Evolutionary conservation across 2,329 filamentous ascomycete genomes (phyloP), one percentile per base, ranked within the genome.

Genomic region (Ceratocystiopsis brevicomis): DNA sequence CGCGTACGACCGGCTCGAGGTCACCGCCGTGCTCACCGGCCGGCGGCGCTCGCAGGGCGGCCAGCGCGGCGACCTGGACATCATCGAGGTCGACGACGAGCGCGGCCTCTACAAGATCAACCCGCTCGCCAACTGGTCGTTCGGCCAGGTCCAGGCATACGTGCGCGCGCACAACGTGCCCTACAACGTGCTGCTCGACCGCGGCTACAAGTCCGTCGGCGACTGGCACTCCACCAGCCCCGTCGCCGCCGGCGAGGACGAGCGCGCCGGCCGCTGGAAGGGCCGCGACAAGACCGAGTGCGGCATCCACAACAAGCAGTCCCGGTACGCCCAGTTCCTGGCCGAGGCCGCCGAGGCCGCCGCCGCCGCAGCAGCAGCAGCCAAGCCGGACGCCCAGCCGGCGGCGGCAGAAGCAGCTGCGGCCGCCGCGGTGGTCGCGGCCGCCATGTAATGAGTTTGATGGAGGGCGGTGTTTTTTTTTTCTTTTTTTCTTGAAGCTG

Each of bases 141-240:
- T 98, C 64, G 66, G 76, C 48, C 81, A 96, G 58, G 88, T 98
- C 47, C 78, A 87, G 61, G 69, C 74, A 37, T 98, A 98, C 64
- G 75, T 95, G 63, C 73, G 77, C 53, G 78, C 81, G 55, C 74
- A 95, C 67, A 64, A 85, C 48, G 86, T 98, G 4, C 90, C 90
- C 0, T 96, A 94, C 70, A 98, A 98, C 59, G 77, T 73, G 48
- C 73, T 98, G 30, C 73, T 98, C 39, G 84, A 95, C 63, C 71
- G 69, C 47, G 90, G 90, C n/a, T 98, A 98, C 72, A 95, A 96
- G 72, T 94, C 85, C 51, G 72, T 98, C 49, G 90, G 90, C 48
- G 90, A 98, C 68, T 96, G 87, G 84, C 90, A 98, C 70, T 94
- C 86, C 41, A 98, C 90, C 4, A 80, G 76, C 53, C 87, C 90